These are phyloP conservation scores for Erysimum cheiri DNA, from an alignment of 441 rosid genomes.

Conservation along the genomic window DNA sequence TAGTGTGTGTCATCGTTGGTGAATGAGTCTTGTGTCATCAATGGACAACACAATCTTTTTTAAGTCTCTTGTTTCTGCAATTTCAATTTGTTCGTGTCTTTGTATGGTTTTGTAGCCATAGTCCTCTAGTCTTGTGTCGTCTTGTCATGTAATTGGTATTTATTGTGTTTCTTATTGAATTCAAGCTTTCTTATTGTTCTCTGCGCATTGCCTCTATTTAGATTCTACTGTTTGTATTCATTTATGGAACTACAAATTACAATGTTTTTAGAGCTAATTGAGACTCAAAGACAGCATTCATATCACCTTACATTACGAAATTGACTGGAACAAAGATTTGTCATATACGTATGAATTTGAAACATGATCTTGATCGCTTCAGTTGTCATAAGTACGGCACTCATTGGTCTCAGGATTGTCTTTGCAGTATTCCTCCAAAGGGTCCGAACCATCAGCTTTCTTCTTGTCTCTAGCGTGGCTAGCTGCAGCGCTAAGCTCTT, in stretches of 20 bases:
- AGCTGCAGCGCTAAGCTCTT: constrained; percentile 95
- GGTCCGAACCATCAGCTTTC: constrained; percentile 63
- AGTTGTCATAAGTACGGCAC: constrained; percentile 88
- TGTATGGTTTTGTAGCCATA: constrained; percentile 21
- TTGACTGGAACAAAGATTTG: background rate
- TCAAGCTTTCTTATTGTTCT: constrained; percentile 23
- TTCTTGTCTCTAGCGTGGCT: constrained; percentile 89
- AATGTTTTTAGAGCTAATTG: constrained; percentile 1
- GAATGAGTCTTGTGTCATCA: background rate
- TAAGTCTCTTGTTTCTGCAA: background rate
- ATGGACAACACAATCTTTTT: background rate
- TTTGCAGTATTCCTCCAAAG: constrained; percentile 84
- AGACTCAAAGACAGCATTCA: background rate
- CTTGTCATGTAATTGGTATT: constrained; percentile 30
- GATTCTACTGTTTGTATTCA: background rate
- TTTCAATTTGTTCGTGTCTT: background rate
- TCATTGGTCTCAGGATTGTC: constrained; percentile 88
- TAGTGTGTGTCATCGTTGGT: background rate
- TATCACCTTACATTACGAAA: constrained; percentile 6
- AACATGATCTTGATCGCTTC: constrained; percentile 3
- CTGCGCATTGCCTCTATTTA: background rate
- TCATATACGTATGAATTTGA: background rate
- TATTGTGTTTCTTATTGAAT: constrained; percentile 20
- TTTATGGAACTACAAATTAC: background rate
- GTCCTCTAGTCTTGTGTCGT: constrained; percentile 20